Conservation (phyloP, 352 stramenopile genomes). For the Phytopythium kandeliae region DNA sequence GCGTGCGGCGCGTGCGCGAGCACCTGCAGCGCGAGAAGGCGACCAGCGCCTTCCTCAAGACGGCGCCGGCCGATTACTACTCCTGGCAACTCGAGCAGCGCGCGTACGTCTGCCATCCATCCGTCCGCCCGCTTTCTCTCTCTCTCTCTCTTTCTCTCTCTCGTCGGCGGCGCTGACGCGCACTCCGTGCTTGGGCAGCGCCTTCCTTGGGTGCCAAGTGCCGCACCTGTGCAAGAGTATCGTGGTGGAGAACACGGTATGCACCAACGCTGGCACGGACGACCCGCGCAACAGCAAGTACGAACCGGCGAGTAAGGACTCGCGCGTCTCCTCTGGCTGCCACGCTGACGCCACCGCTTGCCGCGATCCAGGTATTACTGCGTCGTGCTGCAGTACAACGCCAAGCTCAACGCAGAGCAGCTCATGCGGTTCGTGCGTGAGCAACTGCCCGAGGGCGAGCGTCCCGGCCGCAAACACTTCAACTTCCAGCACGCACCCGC, state of each 20-base stretch:
- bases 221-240: constrained; percentile 88
- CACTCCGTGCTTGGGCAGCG: constrained; percentile 14
- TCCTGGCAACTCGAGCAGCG: constrained; percentile 58
- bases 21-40: constrained; percentile 40
- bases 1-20: constrained; percentile 36
- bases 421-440: constrained; percentile 76
- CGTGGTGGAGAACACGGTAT: constrained; percentile 85
- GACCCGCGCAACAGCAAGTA: constrained; percentile 64
- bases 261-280: constrained; percentile 40
- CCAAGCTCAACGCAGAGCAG: constrained; percentile 76
- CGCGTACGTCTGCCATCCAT: too few species aligned
- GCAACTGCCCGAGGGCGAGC: constrained; percentile 40
- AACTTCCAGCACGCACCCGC: constrained; percentile 83
- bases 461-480: constrained; percentile 72
- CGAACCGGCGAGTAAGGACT: too few species aligned
- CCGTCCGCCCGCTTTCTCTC: too few species aligned
- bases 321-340: too few species aligned
- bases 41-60: constrained; percentile 61
- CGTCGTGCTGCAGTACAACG: constrained; percentile 84
- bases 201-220: constrained; percentile 52
- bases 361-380: constrained; percentile 84
- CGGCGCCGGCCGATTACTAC: constrained; percentile 68
- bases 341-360: too few species aligned
- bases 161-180: too few species aligned
- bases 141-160: not conserved